phyloP scores from a whole-genome alignment of 192 early-diverging fungal genomes.

The Dissophora globulifera region DNA sequence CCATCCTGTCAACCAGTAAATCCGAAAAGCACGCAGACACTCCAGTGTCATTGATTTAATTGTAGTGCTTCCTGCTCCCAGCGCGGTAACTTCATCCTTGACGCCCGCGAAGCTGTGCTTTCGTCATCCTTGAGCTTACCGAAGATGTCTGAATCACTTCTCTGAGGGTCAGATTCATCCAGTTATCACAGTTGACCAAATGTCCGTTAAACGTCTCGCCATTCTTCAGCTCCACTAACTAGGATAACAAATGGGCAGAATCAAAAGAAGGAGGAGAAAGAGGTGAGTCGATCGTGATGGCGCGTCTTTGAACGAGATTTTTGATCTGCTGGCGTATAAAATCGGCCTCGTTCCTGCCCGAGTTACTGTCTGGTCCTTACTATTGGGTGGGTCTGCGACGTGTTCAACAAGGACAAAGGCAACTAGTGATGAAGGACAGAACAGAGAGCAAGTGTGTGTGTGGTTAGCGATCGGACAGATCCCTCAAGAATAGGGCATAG shows the following conservation, averaged over 20 bases:
- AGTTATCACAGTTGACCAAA: constrained; percentile 95
- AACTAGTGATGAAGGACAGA: constrained; percentile 64
- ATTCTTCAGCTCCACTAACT: constrained; percentile 96
- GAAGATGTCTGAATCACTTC: constrained; percentile 95
- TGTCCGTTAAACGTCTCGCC: constrained; percentile 99
- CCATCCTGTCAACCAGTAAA: no score
- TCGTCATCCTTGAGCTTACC: constrained; percentile 52
- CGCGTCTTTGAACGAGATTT: background rate
- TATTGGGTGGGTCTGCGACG: constrained; percentile 88
- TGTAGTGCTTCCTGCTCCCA: no score
- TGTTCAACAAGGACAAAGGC: constrained; percentile 91
- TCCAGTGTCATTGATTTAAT: no score
- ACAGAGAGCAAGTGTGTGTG: background rate
- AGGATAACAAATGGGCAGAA: constrained; percentile 6
- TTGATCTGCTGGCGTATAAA: no score
- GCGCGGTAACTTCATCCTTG: no score
- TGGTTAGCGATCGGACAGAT: background rate
- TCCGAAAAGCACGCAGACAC: no score
- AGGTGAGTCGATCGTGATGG: background rate
- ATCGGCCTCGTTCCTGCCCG: no score
- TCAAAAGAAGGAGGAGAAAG: background rate
- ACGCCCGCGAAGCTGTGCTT: background rate
- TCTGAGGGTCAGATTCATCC: constrained; percentile 96
- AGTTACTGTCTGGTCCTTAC: constrained; percentile 44
- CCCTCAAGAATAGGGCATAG: no score